phyloP scores from a whole-genome alignment of 2,329 filamentous ascomycete species.

The Aspergillus sp. region DNA sequence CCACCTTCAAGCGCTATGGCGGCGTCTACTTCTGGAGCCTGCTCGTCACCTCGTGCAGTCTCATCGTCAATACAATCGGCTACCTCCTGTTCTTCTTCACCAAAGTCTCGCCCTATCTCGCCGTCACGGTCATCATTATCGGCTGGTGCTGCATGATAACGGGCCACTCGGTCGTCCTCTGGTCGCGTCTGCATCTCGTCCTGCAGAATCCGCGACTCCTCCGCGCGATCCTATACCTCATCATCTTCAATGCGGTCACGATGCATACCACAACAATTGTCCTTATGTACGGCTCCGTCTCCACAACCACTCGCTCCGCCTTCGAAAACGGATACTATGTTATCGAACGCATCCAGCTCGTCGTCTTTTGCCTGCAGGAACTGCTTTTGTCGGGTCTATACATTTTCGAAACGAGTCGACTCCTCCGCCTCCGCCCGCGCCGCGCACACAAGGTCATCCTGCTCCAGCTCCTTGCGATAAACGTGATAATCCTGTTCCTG shows the following conservation, averaged over 20 bases:
- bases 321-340: conserved; percentile 36
- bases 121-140: conserved; percentile 39
- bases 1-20: conserved; percentile 46
- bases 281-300: conserved; percentile 39
- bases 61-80: conserved; percentile 45
- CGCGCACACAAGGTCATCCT: conserved; percentile 27
- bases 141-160: conserved; percentile 49
- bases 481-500: conserved; percentile 52
- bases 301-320: conserved; percentile 18
- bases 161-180: conserved; percentile 51
- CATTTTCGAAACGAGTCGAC: conserved; percentile 54
- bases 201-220: conserved; percentile 38
- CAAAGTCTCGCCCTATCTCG: conserved; percentile 33
- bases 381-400: conserved; percentile 55
- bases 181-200: conserved; percentile 51
- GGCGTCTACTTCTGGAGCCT: conserved; percentile 54
- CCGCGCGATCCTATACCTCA: conserved; percentile 42
- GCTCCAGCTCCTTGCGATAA: conserved; percentile 56
- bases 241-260: conserved; percentile 44
- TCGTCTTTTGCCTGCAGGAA: conserved; percentile 59
- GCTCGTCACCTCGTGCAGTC: conserved; percentile 41
- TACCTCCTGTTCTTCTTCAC: conserved; percentile 48
- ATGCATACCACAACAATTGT: conserved; percentile 46
- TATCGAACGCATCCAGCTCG: conserved; percentile 57
- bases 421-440: conserved; percentile 39